Base-by-base conservation (phyloP, 2,329 filamentous ascomycete species). In the Raffaelea albimanens region DNA sequence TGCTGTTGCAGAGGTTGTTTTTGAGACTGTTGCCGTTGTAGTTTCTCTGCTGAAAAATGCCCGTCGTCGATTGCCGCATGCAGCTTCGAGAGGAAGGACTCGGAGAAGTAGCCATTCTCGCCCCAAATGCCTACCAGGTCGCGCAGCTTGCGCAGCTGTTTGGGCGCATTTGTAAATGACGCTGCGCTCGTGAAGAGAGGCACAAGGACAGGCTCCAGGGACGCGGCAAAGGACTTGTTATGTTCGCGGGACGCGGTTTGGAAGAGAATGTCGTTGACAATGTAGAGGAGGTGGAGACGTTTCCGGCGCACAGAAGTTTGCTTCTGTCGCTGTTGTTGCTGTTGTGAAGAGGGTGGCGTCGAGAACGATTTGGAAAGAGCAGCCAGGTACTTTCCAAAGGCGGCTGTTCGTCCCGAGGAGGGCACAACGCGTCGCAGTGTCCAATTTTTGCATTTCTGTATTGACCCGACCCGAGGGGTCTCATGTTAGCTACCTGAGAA, bases 381-480 rank as follows among this genome's bases (percentile, higher is more conserved):
- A 52, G 76, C 73, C 53, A 94, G 68, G 65, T 87, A 95, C 66
- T 87, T 90, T 56, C 79, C 85, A 55, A 94, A 68, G 39, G 82
- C 77, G 50, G 71, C 68, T 54, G 80, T 75, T 57, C 88, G 82
- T 55, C 75, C 70, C 48, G 76, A 63, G 50, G 87, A 93, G 49
- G 75, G 74, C 57, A 78, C 72, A 61, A 91, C 71, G 68, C 88
- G 78, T 57, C 76, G 75, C 61, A 89, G 67, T 59, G 91, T 83
- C 87, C 87, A 95, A 67, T 78, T 73, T 76, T 90, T 95, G 76
- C 86, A 90, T 73, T 80, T 85, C 89, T 95, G 78, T 68, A 50
- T n/a, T n/a, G n/a, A n/a, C n/a, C n/a, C n/a, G 56, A 56, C 63
- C 50, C 53, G 39, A 22, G 20, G 20, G n/a, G n/a, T n/a, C n/a